Conservation (phyloP, 371 early-diverging fungal species). For the Conidiobolus incongruus region DNA sequence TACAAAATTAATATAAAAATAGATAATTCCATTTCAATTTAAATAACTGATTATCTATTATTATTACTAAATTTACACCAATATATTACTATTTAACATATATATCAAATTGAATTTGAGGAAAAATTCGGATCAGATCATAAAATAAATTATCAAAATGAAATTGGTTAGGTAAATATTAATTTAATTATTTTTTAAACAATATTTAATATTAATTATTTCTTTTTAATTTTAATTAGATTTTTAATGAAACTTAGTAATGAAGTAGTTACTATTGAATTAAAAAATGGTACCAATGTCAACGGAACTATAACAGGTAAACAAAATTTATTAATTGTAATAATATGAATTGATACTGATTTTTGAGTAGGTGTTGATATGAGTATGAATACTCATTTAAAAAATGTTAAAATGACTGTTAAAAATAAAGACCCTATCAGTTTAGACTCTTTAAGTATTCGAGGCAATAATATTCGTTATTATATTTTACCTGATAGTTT, state of each 20-base stretch:
- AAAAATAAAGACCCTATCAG: constrained; percentile 74
- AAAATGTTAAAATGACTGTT: constrained; percentile 94
- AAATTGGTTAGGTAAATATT: too few species aligned
- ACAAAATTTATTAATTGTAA: not conserved
- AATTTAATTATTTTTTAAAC: too few species aligned
- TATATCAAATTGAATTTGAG: too few species aligned
- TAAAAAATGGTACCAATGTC: constrained; percentile 88
- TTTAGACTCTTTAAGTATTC: constrained; percentile 75
- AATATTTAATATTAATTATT: too few species aligned
- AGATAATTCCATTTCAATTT: too few species aligned
- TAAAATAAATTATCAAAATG: too few species aligned
- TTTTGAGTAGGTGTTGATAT: constrained; percentile 63
- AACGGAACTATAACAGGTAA: constrained; percentile 81
- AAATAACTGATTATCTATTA: too few species aligned
- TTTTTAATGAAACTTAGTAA: constrained; percentile 88
- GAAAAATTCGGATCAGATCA: too few species aligned
- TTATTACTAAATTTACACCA: too few species aligned
- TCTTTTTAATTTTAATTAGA: constrained; percentile 15
- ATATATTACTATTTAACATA: too few species aligned
- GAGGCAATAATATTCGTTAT: constrained; percentile 90
- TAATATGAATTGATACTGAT: not conserved
- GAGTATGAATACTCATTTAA: constrained; percentile 97
- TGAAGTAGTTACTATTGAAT: constrained; percentile 87
- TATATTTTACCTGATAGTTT: constrained; percentile 86
- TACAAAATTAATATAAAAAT: too few species aligned